Percentiles rank a stretch among this genome's conserved stretches.
Evolutionary conservation across 805 yeast species (phyloP).

Genomic region (Ogataea paraovalis): DNA sequence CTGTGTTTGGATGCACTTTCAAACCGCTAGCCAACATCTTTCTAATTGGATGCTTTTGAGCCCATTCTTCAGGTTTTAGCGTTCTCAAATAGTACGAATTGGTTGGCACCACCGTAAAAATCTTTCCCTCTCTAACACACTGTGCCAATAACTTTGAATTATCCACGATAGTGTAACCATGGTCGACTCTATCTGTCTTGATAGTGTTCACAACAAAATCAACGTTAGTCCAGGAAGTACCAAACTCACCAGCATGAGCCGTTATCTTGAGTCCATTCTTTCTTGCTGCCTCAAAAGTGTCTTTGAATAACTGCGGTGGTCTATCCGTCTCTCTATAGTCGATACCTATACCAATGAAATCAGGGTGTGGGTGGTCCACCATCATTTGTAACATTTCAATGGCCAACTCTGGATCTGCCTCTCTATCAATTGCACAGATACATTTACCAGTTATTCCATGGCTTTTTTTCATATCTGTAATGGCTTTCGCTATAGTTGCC

Average conservation of each 20-base stretch:
- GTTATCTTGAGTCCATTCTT: conserved; percentile 24
- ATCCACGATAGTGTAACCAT: conserved; percentile 30
- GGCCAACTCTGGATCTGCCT: conserved; percentile 24
- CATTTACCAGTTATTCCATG: conserved; percentile 22
- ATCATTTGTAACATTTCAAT: conserved; percentile 28
- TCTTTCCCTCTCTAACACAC: conserved; percentile 15
- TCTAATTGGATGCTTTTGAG: conserved; percentile 29
- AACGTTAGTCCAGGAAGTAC: conserved; percentile 27
- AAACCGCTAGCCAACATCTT: conserved; percentile 26
- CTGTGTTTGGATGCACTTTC: conserved; percentile 30
- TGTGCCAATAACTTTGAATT: conserved; percentile 23
- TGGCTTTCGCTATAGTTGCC: conserved; percentile 24
- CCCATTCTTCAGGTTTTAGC: conserved; percentile 28
- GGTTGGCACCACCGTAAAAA: conserved; percentile 31
- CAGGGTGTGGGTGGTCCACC: conserved; percentile 21
- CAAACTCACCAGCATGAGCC: conserved; percentile 33
- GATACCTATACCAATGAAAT: conserved; percentile 29
- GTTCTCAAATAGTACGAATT: conserved; percentile 31
- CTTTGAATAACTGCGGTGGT: conserved; percentile 27
- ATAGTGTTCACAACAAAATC: conserved; percentile 24
- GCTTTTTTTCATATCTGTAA: conserved; percentile 18
- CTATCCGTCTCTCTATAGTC: conserved; percentile 30
- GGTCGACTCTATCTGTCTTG: conserved; percentile 28
- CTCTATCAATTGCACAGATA: conserved; percentile 31
- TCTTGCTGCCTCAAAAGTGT: conserved; percentile 25